Evolutionary conservation across 2,329 filamentous ascomycete species (phyloP).

Genomic region (Sclerotinia subarctica): DNA sequence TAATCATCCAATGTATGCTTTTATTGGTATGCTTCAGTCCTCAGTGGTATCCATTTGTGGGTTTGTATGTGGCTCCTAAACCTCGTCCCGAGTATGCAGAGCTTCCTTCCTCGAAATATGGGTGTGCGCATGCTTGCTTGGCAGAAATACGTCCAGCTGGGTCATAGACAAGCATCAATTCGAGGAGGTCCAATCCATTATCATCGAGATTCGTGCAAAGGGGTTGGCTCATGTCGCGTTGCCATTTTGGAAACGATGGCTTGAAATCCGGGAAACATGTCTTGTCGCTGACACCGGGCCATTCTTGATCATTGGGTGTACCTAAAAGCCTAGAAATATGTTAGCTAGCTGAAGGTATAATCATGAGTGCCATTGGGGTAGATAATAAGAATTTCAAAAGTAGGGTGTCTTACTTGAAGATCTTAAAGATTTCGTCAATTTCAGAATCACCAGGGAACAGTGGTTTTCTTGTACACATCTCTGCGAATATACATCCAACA

Average conservation of each 20-base stretch:
- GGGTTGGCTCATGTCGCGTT: conserved; percentile 61
- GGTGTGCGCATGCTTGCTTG: conserved; percentile 80
- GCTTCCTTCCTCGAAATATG: conserved; percentile 63
- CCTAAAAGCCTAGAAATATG: conserved; percentile 60
- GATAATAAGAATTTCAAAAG: neutral
- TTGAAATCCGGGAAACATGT: conserved; percentile 96
- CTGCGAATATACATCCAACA: conserved; percentile 88
- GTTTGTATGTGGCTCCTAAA: conserved; percentile 34
- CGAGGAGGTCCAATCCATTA: conserved; percentile 63
- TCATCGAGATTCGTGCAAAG: conserved; percentile 74
- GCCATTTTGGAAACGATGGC: conserved; percentile 87
- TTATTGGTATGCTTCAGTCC: conserved; percentile 21
- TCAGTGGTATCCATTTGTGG: conserved; percentile 36
- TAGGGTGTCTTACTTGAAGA: conserved; percentile 65
- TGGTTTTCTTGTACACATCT: conserved; percentile 93
- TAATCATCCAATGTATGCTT: conserved; percentile 18
- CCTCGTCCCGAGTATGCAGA: conserved; percentile 39
- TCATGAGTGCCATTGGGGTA: neutral
- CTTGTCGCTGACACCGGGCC: conserved; percentile 68
- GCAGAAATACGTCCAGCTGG: conserved; percentile 83
- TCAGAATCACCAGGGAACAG: conserved; percentile 90
- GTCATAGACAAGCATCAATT: conserved; percentile 78
- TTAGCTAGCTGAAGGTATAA: conserved; percentile 24
- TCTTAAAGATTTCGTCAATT: conserved; percentile 94
- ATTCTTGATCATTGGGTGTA: conserved; percentile 75